Evolutionary conservation across 2,329 filamentous ascomycete genomes (phyloP), one percentile per base, ranked within the genome.

Genomic region (Chaetomiaceae sp.): DNA sequence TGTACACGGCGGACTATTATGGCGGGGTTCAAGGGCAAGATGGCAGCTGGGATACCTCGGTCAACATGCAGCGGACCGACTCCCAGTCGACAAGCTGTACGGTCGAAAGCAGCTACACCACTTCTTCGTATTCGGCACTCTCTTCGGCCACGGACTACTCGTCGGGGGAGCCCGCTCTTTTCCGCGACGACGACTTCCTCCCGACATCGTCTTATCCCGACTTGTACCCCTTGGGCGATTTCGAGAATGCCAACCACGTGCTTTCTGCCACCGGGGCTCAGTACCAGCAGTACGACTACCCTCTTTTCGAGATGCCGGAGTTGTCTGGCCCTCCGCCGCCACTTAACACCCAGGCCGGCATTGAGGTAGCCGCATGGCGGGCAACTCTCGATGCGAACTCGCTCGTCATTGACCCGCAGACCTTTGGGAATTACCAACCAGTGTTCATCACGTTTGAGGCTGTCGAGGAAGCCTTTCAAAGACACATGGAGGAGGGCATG

Each of bases 401-500:
- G 7, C 8, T 46, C 22, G 47, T 52, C 33, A 12, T n/a, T n/a
- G 39, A 17, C n/a, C 22, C 23, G 19, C 38, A 27, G n/a, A 22
- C 34, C 12, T 20, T 36, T 17, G 19, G 17, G 15, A n/a, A 31
- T 1, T 19, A 25, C 12, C 19, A 34, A 6, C 45, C 40, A 20
- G 39, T 22, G 1, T 15, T 49, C 17, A 40, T 61, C 19, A 47
- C 53, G 0, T 51, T 29, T 15, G 44, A 51, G 11, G 46, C 34
- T 6, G 40, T 61, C 14, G 43, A 54, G 0, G 44, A 45, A 29
- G 44, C 52, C 6, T 4, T 55, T 3, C 36, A 29, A 64, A 1
- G 67, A 65, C 2, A 65, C 63, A 9, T 62, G 34, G 22, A 27
- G 15, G 42, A 45, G 12, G 39, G 42, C 3, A 6, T 11, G 7